phyloP scores from a whole-genome alignment of 2,329 filamentous ascomycete genomes.

The Talaromyces sp. region DNA sequence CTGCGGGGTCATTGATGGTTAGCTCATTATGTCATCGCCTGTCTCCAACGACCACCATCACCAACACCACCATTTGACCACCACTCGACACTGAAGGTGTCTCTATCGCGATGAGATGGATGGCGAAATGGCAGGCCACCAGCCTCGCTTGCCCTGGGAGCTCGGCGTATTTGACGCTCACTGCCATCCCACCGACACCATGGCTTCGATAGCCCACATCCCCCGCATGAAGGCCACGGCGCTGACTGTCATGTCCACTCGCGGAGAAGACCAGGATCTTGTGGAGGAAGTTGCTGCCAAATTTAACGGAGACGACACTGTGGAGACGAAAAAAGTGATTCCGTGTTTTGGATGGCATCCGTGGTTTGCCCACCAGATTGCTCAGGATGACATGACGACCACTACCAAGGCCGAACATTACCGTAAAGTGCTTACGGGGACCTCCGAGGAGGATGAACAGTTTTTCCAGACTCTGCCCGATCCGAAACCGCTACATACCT shows the following conservation, averaged over 20 bases:
- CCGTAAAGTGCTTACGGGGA: constrained; percentile 42
- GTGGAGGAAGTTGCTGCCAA: constrained; percentile 45
- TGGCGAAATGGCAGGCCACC: neutral
- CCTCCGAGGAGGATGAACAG: constrained; percentile 35
- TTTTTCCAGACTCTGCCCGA: constrained; percentile 50
- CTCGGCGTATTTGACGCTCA: constrained; percentile 60
- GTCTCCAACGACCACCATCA: neutral
- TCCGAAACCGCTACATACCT: constrained; percentile 48
- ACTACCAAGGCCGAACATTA: constrained; percentile 47
- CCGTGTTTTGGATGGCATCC: constrained; percentile 65
- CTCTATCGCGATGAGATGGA: neutral
- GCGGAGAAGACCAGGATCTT: constrained; percentile 56
- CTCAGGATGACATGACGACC: constrained; percentile 14
- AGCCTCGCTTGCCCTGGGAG: constrained; percentile 53
- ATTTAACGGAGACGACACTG: neutral
- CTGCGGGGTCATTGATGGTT: neutral
- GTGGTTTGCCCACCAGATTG: constrained; percentile 61
- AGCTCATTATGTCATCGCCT: neutral
- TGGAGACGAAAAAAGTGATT: constrained; percentile 32
- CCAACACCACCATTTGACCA: neutral
- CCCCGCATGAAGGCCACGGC: constrained; percentile 53
- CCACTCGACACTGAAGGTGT: neutral
- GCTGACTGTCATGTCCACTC: constrained; percentile 60
- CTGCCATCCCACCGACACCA: constrained; percentile 63
- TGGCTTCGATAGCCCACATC: constrained; percentile 52